phyloP scores from a whole-genome alignment of 768 basidiomycete genomes.

The Pleurotus eryngii region DNA sequence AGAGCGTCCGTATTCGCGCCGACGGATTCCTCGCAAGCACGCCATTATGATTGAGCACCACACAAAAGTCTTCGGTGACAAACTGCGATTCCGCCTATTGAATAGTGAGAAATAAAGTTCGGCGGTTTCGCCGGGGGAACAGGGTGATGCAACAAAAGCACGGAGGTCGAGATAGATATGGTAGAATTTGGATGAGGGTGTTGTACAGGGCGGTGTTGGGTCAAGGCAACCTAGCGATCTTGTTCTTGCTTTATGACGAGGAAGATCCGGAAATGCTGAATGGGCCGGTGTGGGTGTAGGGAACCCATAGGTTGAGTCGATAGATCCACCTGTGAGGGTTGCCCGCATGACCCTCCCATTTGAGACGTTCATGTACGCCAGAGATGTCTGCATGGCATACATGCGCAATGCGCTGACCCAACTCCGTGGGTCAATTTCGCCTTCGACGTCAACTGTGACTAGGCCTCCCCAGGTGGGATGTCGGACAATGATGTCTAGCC shows the following conservation, averaged over 20 bases:
- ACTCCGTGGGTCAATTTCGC: constrained; percentile 73
- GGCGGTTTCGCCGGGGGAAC: constrained; percentile 86
- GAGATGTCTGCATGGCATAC: constrained; percentile 84
- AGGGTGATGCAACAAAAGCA: constrained; percentile 88
- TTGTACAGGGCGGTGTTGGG: constrained; percentile 26
- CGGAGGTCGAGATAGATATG: constrained; percentile 89
- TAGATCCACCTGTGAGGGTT: constrained; percentile 38
- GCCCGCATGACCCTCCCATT: constrained; percentile 27
- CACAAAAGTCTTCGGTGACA: constrained; percentile 91
- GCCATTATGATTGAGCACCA: constrained; percentile 88
- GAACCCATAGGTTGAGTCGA: constrained; percentile 42
- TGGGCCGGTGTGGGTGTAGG: constrained; percentile 61
- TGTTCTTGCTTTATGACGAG: constrained; percentile 35
- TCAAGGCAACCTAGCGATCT: constrained; percentile 33
- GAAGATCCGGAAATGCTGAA: constrained; percentile 67
- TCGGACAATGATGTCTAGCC: constrained; percentile 92
- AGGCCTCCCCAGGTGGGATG: constrained; percentile 90
- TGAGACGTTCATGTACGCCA: constrained; percentile 71
- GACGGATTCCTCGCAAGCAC: constrained; percentile 78
- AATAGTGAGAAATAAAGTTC: constrained; percentile 94
- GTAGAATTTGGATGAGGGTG: constrained; percentile 69
- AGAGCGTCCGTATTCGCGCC: constrained; percentile 78
- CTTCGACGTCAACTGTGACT: constrained; percentile 86
- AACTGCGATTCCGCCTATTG: constrained; percentile 82
- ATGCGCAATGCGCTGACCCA: constrained; percentile 90